These are phyloP conservation scores for Silene coronaria DNA, from an alignment of 179 eudicot genomes.

Conservation along the genomic window DNA sequence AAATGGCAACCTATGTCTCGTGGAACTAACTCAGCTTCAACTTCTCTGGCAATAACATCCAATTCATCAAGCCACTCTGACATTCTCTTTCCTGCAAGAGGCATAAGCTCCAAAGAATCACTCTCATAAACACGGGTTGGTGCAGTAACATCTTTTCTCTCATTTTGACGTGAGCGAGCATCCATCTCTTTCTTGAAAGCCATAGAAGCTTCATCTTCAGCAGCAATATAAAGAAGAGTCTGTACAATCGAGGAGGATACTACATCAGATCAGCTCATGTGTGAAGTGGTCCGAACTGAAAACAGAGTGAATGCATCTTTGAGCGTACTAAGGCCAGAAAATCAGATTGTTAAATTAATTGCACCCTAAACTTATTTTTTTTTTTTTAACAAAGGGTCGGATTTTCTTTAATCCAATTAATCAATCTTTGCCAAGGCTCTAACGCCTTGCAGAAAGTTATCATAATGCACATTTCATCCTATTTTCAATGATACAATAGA, in stretches of 20 bases:
- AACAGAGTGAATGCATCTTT: neutral
- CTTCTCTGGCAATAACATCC: slow-evolving; percentile 73
- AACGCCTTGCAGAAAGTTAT: neutral
- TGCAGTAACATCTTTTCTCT: slow-evolving; percentile 41
- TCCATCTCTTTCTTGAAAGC: slow-evolving; percentile 72
- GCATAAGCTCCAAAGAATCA: slow-evolving; percentile 50
- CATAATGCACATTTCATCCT: neutral
- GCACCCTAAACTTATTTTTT: neutral
- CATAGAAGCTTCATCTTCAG: slow-evolving; percentile 84
- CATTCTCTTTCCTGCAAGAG: slow-evolving; percentile 64
- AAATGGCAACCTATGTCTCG: slow-evolving; percentile 92
- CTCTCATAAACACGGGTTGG: slow-evolving; percentile 34
- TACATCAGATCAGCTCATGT: slow-evolving; percentile 4
- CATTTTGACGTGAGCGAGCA: slow-evolving; percentile 44
- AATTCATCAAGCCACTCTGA: slow-evolving; percentile 68
- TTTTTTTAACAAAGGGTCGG: neutral
- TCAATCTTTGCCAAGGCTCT: neutral
- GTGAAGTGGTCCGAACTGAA: neutral
- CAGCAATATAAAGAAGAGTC: slow-evolving; percentile 77
- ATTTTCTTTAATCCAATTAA: neutral
- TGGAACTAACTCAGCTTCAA: slow-evolving; percentile 67
- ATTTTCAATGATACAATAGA: neutral
- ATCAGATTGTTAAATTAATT: neutral
- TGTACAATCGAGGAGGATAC: slow-evolving; percentile 26
- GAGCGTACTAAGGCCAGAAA: neutral